Evolutionary conservation across 1,139 yeast species (phyloP), one percentile per base, ranked within the genome.

Genomic region (Candida neerlandica): DNA sequence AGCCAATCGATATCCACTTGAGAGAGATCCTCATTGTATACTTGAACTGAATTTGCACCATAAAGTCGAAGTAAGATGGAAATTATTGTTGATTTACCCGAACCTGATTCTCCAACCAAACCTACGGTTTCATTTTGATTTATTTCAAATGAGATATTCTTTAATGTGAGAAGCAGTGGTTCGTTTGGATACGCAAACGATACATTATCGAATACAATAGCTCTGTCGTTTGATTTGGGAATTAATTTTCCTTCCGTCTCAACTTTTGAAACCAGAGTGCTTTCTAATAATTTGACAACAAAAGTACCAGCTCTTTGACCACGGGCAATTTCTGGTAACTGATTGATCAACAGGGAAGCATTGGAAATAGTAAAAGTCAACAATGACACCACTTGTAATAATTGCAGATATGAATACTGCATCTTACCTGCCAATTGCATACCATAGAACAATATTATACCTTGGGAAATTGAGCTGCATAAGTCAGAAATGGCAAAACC

Each of bases 371-470:
- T 85, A 63, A 94, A 89, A 1, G 90, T 71, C 33, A 92, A 69
- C 54, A 94, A 66, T 0, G 95, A 80, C 44, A 89, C 78, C 0
- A 92, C 89, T 59, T 83, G 81, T 67, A 92, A 72, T 56, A 89
- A 71, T 52, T 79, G 80, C n/a, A 69, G 66, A 4, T 80, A 70
- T 0, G 80, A 60, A 61, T 89, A 90, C 44, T 80, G 80, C 0
- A 72, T 73, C 1, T 60, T 57, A 0, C 86, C 81, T 1, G 90
- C 85, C 16, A 94, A 72, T 49, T 71, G 70, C 75, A 91, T 75
- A 0, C 97, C 98, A 62, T 85, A 91, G 64, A 81, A 91, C 12
- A 90, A 69, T 23, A 92, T 65, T 1, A 89, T 70, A 2, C 89
- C 87, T 50, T 90, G 89, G 1, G 91, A 84, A 9, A 81, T 62